Percentiles rank a stretch among this genome's conserved stretches.
These are phyloP conservation scores for Pythium pectinolyticum DNA, from an alignment of 352 stramenopile species.

Conservation along the genomic window DNA sequence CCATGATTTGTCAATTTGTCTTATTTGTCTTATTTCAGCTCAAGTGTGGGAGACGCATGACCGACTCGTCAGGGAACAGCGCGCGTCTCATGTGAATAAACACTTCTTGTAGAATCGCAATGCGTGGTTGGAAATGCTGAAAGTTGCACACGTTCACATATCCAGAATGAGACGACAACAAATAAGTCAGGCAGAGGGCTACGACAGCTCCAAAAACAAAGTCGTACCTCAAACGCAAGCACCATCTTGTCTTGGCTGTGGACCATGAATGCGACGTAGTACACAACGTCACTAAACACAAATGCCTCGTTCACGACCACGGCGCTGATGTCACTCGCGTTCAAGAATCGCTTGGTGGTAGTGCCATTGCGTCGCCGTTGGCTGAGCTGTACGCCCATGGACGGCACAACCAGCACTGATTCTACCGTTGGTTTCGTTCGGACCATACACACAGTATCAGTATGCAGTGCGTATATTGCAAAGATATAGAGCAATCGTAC, in stretches of 20 bases:
- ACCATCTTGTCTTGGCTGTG: conserved; percentile 64
- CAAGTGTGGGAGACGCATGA: conserved; percentile 49
- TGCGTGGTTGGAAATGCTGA: conserved; percentile 71
- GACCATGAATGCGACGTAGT: conserved; percentile 82
- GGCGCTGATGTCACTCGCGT: conserved; percentile 47
- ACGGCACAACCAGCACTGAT: conserved; percentile 71
- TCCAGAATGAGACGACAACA: too few relatives aligned
- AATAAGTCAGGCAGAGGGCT: not conserved
- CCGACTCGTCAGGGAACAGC: conserved; percentile 51
- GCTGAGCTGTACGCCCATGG: conserved; percentile 70
- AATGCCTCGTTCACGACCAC: conserved; percentile 85
- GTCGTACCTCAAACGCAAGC: conserved; percentile 70
- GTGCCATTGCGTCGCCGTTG: conserved; percentile 56
- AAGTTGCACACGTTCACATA: not conserved
- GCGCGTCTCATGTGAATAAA: conserved; percentile 53
- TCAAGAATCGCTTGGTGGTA: conserved; percentile 43
- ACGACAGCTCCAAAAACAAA: not conserved
- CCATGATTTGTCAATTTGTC: not conserved
- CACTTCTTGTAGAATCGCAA: conserved; percentile 70
- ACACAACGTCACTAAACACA: conserved; percentile 75
- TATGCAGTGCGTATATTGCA: not conserved
- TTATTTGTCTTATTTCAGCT: not conserved
- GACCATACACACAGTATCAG: not conserved
- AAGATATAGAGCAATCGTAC: conserved; percentile 1
- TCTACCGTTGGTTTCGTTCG: too few relatives aligned